Evolutionary conservation across 139 green algal genomes (phyloP).

Genomic region (Coelastrella sp.): DNA sequence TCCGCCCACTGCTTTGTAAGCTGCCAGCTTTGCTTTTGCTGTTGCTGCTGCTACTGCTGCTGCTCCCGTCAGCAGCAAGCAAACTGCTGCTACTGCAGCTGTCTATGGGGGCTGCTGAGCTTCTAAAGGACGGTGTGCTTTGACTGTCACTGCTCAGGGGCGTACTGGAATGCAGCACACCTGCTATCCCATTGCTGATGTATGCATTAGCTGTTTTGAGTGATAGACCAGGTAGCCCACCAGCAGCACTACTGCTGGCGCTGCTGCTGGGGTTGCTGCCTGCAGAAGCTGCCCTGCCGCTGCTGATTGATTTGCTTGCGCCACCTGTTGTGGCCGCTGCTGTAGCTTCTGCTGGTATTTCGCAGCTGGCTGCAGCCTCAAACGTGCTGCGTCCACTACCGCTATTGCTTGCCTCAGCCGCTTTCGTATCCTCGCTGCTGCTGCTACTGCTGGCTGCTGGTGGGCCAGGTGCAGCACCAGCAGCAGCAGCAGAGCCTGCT

Average conservation of each 20-base stretch:
- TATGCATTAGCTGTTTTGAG: neutral
- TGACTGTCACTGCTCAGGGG: neutral
- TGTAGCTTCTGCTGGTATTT: neutral
- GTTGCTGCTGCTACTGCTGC: neutral
- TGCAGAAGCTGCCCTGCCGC: neutral
- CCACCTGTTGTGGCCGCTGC: neutral
- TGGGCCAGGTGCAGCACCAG: neutral
- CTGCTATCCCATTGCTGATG: neutral
- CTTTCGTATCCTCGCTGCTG: neutral
- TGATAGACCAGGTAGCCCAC: slow-evolving; percentile 6
- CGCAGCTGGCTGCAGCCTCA: no score
- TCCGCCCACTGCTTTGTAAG: neutral
- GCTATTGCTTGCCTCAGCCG: neutral
- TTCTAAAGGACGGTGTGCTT: slow-evolving; percentile 28
- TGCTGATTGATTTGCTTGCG: neutral
- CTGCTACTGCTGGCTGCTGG: slow-evolving; percentile 29
- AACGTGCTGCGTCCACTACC: no score
- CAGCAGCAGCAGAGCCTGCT: slow-evolving; percentile 3
- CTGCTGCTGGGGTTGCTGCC: slow-evolving; percentile 9
- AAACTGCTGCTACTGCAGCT: neutral
- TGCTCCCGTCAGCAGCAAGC: neutral
- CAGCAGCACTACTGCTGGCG: slow-evolving; percentile 48
- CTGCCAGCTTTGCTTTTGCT: neutral
- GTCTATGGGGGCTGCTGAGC: neutral
- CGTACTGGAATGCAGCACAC: slow-evolving; percentile 19